Evolutionary conservation across 441 rosid genomes (phyloP).

Genomic region (Populus hybrid): DNA sequence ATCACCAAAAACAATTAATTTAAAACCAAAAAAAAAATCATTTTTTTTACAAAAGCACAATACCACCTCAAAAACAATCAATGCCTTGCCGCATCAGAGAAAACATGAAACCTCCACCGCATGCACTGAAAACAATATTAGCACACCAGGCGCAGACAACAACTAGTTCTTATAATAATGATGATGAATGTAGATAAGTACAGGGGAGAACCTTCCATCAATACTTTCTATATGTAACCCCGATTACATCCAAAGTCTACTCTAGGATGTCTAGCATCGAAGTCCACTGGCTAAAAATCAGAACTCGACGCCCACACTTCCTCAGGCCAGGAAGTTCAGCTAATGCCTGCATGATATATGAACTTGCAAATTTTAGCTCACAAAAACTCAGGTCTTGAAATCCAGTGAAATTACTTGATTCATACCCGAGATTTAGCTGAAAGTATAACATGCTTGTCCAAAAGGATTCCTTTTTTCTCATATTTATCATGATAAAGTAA

Average conservation of each 20-base stretch:
- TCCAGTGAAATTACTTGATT: neutral
- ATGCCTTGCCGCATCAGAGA: neutral
- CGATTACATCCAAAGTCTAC: constrained; percentile 83
- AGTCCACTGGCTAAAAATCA: constrained; percentile 96
- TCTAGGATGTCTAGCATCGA: constrained; percentile 95
- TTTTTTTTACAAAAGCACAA: too few relatives aligned
- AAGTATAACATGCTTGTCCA: constrained; percentile 70
- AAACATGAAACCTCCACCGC: neutral
- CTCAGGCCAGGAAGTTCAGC: constrained; percentile 72
- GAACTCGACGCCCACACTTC: constrained; percentile 68
- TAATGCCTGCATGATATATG: constrained; percentile 46
- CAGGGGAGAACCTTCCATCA: constrained; percentile 70
- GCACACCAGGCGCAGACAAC: neutral
- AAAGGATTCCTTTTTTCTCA: too few relatives aligned
- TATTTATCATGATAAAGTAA: too few relatives aligned
- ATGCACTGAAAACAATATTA: neutral
- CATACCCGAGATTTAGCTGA: constrained; percentile 95
- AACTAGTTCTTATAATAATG: neutral
- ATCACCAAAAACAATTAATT: too few relatives aligned
- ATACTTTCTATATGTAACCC: constrained; percentile 77
- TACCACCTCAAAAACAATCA: too few relatives aligned
- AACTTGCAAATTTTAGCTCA: neutral
- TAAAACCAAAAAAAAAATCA: too few relatives aligned
- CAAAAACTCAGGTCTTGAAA: neutral
- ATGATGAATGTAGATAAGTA: constrained; percentile 4